Evolutionary conservation across 1,139 yeast genomes (phyloP), one percentile per base, ranked within the genome.

Genomic region (Suhomyces anneliseae): DNA sequence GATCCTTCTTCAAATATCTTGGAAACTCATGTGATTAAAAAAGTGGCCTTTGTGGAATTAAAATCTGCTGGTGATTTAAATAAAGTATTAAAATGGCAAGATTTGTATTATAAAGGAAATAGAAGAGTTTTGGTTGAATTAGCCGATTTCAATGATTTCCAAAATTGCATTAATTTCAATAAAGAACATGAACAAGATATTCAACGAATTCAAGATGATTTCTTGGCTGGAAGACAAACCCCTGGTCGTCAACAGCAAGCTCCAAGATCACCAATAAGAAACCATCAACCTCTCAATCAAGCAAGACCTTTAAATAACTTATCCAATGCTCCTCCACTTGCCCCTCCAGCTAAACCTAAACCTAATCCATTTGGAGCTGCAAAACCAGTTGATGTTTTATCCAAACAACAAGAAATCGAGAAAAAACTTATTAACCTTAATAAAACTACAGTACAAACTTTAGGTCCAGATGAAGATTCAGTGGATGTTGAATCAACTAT

Each of bases 1-100:
- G 80, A 76, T 48, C 79, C 79, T 1, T 50, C 69, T 7, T 62
- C 77, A 26, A 66, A 72, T 47, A 68, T 74, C 12, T 64, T 76
- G 57, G 73, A 72, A 44, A 68, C 76, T 12, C 68, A 66, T 38
- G 56, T 71, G 32, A 63, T 76, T 41, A 72, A 70, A 48, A 82
- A 80, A 57, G 81, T 81, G n/a, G 82, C 86, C 6, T 83, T 83
- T 65, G 85, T 82, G 6, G 88, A 83, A 60, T 65, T 83, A 50
- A 63, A 65, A 27, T 65, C 76, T 8, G 64, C 66, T 34, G 69
- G 70, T 29, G 87, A 82, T 52, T 64, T 78, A 59, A 66, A 70
- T 37, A 80, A 70, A 50, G 74, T 69, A 8, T 56, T 73, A 43
- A 73, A 74, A 58, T 72, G 81, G 79, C 71, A 65, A 49, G 78